Conservation (phyloP, 257 asterid species). For the Solanum chilense region DNA sequence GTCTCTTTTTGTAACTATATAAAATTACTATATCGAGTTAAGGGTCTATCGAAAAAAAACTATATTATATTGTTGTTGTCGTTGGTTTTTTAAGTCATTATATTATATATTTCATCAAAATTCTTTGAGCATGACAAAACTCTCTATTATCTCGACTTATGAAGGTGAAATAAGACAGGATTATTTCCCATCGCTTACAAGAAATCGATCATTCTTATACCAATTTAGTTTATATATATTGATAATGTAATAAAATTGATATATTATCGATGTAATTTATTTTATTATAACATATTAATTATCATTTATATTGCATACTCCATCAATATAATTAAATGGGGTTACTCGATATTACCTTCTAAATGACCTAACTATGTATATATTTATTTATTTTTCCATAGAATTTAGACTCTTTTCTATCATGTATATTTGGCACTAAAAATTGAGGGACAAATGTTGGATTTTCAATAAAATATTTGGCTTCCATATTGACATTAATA, state of each 20-base stretch:
- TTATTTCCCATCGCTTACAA: too few relatives aligned
- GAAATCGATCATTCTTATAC: background rate
- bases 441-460: background rate
- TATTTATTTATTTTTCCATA: background rate
- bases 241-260: background rate
- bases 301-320: background rate
- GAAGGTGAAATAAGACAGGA: too few relatives aligned
- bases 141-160: too few relatives aligned
- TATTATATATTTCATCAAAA: too few relatives aligned
- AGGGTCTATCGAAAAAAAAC: too few relatives aligned
- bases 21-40: too few relatives aligned
- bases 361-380: background rate
- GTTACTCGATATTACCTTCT: background rate
- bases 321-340: background rate
- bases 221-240: background rate
- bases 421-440: background rate
- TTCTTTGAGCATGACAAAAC: too few relatives aligned
- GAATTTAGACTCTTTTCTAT: background rate
- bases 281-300: background rate
- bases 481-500: background rate
- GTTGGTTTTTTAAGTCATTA: too few relatives aligned
- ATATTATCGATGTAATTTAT: background rate
- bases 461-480: background rate
- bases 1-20: too few relatives aligned
- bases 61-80: too few relatives aligned